Evolutionary conservation across 192 early-diverging fungal genomes (phyloP).

Genomic region (Chytriomyces confervae): DNA sequence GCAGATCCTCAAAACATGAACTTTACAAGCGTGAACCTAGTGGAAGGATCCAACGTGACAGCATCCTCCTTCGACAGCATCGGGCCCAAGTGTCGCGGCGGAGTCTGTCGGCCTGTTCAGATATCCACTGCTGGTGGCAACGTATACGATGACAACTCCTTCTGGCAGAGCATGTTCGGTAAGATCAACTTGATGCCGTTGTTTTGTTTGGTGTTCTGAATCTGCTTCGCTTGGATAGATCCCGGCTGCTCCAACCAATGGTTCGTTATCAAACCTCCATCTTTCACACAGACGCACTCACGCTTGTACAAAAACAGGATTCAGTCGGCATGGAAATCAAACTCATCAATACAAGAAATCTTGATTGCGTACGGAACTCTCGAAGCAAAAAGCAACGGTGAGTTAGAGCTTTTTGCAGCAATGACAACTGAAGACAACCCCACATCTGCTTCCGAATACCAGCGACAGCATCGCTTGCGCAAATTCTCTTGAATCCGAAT

Average conservation of each 20-base stretch:
- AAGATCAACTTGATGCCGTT: not conserved
- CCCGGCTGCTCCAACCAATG: not conserved
- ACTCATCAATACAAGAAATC: not conserved
- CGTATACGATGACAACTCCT: not conserved
- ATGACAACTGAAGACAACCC: not conserved
- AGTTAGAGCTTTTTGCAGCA: not conserved
- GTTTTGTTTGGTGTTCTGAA: not conserved
- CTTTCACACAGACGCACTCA: not conserved
- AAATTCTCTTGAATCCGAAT: not conserved
- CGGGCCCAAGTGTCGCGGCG: not conserved
- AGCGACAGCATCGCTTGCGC: not conserved
- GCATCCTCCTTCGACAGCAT: not conserved
- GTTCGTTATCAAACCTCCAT: not conserved
- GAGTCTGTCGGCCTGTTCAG: not conserved
- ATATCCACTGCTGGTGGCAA: not conserved
- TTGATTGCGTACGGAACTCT: not conserved
- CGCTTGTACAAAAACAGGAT: not conserved
- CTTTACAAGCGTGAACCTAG: not conserved
- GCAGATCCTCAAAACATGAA: not conserved
- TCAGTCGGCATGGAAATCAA: not conserved
- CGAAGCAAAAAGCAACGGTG: not conserved
- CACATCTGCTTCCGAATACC: no score
- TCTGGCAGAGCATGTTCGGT: slow-evolving; percentile 1
- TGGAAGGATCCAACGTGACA: not conserved
- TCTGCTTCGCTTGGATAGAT: not conserved